Conservation (phyloP, 768 basidiomycete species). For the Trametes cubensis region DNA sequence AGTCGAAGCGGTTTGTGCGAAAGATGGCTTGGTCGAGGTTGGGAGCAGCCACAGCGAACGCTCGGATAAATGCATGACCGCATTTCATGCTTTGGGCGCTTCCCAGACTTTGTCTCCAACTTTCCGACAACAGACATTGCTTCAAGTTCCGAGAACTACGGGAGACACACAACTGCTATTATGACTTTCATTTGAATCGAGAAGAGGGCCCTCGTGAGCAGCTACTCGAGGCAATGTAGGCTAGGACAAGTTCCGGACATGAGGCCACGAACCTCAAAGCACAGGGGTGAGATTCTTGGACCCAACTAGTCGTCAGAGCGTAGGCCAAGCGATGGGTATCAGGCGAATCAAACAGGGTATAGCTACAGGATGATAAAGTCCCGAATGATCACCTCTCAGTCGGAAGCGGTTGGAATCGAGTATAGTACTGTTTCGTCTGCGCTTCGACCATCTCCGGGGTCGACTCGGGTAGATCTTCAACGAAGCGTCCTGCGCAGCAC, state of each 20-base stretch:
- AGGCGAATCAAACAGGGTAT: slow-evolving; percentile 12
- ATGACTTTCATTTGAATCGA: not conserved
- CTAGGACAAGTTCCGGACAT: not conserved
- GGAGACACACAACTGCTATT: no score
- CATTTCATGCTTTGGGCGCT: not conserved
- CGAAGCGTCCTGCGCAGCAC: slow-evolving; percentile 61
- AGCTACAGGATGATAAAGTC: not conserved
- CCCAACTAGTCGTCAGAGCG: not conserved
- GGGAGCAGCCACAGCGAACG: not conserved
- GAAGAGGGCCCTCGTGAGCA: not conserved
- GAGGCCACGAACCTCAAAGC: not conserved
- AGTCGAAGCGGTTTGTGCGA: slow-evolving; percentile 14
- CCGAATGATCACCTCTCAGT: slow-evolving; percentile 13
- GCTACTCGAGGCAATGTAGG: not conserved
- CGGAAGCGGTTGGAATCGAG: slow-evolving; percentile 55
- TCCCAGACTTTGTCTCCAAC: not conserved
- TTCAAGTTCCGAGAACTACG: no score
- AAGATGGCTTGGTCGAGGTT: slow-evolving; percentile 7
- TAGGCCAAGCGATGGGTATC: not conserved
- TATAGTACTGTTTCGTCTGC: slow-evolving; percentile 83
- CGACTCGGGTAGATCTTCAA: slow-evolving; percentile 88
- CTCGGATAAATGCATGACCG: slow-evolving; percentile 4
- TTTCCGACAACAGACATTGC: not conserved
- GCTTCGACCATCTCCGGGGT: slow-evolving; percentile 91
- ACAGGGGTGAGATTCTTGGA: not conserved